phyloP scores from a whole-genome alignment of 495 filamentous ascomycete genomes.

The Penicillium ucsense region DNA sequence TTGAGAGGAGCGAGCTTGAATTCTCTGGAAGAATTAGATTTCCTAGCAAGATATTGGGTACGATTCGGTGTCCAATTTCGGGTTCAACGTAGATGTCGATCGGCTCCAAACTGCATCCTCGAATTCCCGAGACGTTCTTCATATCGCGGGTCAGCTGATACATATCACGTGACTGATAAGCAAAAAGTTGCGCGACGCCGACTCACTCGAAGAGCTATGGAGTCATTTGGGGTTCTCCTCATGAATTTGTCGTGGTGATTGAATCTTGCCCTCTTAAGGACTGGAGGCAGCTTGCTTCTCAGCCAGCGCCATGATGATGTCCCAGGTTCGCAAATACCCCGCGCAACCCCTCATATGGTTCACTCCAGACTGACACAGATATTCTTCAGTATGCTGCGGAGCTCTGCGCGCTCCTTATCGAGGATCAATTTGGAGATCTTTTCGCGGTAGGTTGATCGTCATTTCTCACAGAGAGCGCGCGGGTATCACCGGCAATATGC shows the following conservation, averaged over 20 bases:
- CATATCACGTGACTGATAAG: slow-evolving; percentile 30
- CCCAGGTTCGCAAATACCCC: slow-evolving; percentile 35
- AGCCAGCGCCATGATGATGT: slow-evolving; percentile 45
- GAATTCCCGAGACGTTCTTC: background rate
- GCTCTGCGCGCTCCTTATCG: slow-evolving; percentile 80
- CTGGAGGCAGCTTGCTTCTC: slow-evolving; percentile 48
- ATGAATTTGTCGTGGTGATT: slow-evolving; percentile 52
- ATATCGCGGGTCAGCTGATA: slow-evolving; percentile 20
- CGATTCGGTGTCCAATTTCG: too few species aligned
- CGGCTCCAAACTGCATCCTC: background rate
- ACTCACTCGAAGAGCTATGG: background rate
- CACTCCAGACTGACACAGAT: slow-evolving; percentile 10
- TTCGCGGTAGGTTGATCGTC: slow-evolving; percentile 59
- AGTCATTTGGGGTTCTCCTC: slow-evolving; percentile 6
- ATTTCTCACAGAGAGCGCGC: background rate
- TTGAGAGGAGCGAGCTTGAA: background rate
- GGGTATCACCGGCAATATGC: too few species aligned
- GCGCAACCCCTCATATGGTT: slow-evolving; percentile 1
- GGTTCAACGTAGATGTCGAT: too few species aligned
- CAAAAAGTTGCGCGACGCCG: slow-evolving; percentile 19
- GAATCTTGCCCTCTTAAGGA: slow-evolving; percentile 56
- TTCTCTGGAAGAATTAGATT: background rate
- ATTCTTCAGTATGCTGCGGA: slow-evolving; percentile 52
- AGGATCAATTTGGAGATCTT: slow-evolving; percentile 81
- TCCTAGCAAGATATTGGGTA: too few species aligned